A percentile compares a stretch with the other conserved stretches of the same genome.
phyloP scores from a whole-genome alignment of 2,329 filamentous ascomycete species.

The Davidsoniella neocaledoniae region DNA sequence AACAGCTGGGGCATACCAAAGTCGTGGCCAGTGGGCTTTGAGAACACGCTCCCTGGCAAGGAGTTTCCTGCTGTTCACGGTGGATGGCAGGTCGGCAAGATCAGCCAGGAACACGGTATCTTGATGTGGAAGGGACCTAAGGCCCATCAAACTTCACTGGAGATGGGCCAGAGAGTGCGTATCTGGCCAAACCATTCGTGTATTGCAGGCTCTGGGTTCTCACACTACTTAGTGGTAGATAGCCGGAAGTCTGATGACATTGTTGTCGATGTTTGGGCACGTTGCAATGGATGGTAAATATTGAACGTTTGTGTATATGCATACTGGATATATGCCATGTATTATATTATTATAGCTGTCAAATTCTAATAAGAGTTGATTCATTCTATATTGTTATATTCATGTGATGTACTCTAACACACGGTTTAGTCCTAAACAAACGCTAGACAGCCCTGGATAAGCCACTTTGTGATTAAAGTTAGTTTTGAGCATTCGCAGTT shows the following conservation, averaged over 20 bases:
- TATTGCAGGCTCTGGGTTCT: slow-evolving; percentile 53
- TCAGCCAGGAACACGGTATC: slow-evolving; percentile 68
- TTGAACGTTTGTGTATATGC: too few species aligned
- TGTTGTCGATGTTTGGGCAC: slow-evolving; percentile 59
- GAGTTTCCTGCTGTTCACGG: slow-evolving; percentile 26
- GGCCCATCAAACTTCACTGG: slow-evolving; percentile 29
- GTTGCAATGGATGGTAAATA: slow-evolving; percentile 51
- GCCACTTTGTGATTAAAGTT: neutral
- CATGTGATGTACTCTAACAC: neutral
- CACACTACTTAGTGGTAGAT: slow-evolving; percentile 61
- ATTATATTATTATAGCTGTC: neutral
- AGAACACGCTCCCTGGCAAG: slow-evolving; percentile 20
- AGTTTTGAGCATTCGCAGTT: neutral
- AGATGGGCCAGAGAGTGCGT: slow-evolving; percentile 48
- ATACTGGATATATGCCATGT: neutral
- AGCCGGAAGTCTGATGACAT: slow-evolving; percentile 33
- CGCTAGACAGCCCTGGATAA: neutral
- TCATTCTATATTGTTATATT: neutral
- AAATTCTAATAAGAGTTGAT: neutral
- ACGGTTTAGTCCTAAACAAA: neutral
- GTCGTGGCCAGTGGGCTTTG: slow-evolving; percentile 30
- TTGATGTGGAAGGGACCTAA: slow-evolving; percentile 38
- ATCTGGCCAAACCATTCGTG: slow-evolving; percentile 74
- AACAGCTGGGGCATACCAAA: slow-evolving; percentile 53
- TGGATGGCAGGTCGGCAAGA: slow-evolving; percentile 51